Evolutionary conservation across 73 alveolate genomes (phyloP).

Genomic region (Uronychia binucleata): DNA sequence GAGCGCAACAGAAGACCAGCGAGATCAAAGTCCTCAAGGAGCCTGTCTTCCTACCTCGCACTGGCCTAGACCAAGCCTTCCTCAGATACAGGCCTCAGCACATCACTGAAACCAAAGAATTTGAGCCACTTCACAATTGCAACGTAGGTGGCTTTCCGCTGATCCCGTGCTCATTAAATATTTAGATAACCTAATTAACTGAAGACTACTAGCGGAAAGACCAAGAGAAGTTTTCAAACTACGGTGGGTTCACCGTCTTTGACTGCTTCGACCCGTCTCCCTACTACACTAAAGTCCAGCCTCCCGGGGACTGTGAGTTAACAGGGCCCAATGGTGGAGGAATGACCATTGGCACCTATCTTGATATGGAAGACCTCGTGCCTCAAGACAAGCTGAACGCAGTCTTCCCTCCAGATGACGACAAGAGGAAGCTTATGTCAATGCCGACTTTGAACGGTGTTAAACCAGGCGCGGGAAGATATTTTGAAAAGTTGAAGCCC

Average conservation of each 20-base stretch:
- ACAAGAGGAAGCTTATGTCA: not conserved
- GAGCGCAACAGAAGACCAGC: not conserved
- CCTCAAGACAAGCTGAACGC: not conserved
- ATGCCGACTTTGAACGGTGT: not conserved
- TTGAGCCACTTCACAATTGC: not conserved
- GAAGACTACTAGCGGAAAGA: not conserved
- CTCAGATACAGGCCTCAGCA: not conserved
- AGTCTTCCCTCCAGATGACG: not conserved
- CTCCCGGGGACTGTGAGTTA: not conserved
- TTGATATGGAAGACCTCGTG: not conserved
- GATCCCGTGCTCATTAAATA: not conserved
- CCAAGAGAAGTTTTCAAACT: not conserved
- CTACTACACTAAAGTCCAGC: not conserved
- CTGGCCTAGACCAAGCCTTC: not conserved
- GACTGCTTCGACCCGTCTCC: not conserved
- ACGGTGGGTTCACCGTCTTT: not conserved
- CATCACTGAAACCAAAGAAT: not conserved
- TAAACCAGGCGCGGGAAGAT: not conserved
- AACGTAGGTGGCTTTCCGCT: not conserved
- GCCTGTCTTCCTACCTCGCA: not conserved
- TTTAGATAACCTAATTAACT: not conserved
- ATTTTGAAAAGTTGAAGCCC: not conserved
- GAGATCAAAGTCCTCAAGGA: not conserved
- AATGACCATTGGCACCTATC: not conserved
- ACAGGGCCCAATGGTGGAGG: not conserved